Evolutionary conservation across 139 green algal genomes (phyloP).

Genomic region (Chlorella sp.): DNA sequence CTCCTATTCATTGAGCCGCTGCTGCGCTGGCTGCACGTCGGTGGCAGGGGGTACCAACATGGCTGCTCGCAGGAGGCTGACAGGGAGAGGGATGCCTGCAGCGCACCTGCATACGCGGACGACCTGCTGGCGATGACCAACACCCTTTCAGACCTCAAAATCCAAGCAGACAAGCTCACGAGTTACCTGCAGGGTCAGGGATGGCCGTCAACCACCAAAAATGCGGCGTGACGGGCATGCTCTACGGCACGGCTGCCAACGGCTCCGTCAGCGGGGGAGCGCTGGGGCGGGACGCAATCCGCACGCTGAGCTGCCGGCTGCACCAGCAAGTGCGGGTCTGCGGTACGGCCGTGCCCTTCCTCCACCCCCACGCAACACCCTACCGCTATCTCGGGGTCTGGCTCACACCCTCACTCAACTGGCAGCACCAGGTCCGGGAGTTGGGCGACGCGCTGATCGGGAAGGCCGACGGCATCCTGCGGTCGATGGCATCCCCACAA

Average conservation of each 20-base stretch:
- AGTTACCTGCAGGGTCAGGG: neutral
- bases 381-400: neutral
- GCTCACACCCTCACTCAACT: neutral
- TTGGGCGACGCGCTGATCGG: too few species aligned
- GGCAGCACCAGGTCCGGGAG: slow-evolving; percentile 1
- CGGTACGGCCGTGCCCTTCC: neutral
- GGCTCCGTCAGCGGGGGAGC: too few species aligned
- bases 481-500: neutral
- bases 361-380: neutral
- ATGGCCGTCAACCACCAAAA: too few species aligned
- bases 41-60: slow-evolving; percentile 11
- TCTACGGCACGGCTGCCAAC: too few species aligned
- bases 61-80: neutral
- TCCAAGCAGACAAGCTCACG: too few species aligned
- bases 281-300: too few species aligned
- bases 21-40: slow-evolving; percentile 29
- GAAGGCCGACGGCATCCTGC: neutral
- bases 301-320: too few species aligned
- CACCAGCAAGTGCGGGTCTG: neutral
- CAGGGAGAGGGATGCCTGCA: neutral
- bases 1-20: slow-evolving; percentile 36
- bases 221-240: too few species aligned
- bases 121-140: too few species aligned
- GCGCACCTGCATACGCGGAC: too few species aligned
- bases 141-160: too few species aligned